Evolutionary conservation across 2,329 filamentous ascomycete genomes (phyloP), one percentile per base, ranked within the genome.

Genomic region (Verticillium nonalfalfae): DNA sequence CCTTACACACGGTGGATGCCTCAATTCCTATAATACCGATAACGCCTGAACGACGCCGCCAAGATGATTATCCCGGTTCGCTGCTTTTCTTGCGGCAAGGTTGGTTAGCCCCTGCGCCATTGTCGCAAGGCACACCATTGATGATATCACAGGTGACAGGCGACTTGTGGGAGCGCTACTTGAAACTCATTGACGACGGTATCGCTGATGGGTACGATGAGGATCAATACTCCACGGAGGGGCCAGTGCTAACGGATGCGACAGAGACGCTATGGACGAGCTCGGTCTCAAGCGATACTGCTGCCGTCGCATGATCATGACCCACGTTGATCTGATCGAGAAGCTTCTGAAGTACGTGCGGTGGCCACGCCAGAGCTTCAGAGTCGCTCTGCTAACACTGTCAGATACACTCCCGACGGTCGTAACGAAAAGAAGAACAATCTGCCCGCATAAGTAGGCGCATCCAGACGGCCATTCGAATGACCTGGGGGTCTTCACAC

Each of bases 301-400:
- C 85, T 99, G 95, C 81, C 91, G 95, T 69, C 90, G 95, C 72
- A 99, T 99, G 95, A 88, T 99, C 76, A 97, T 99, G 90, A 99
- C 95, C 63, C 95, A 99, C 78, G 95, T 99, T 71, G 95, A 99
- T 75, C 83, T 99, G 65, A 97, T 99, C 70, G 95, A 99, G 83
- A 99, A 99, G 80, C 86, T 99, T 58, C 86, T 99, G 67, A 91
- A 94, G 91, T 96, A 88, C 69, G 85, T 60, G 45, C 50, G 11
- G 35, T 50, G 13, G 3, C 1, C 18, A 21, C 7, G 18, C 4
- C 26, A 52, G 21, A 13, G 45, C 45, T 7, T 11, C 11, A 52
- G 26, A 52, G n/a, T 31, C 13, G 11, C 39, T 38, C 39, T 56
- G 57, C 60, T 62, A 15, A 58, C 56, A 7, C 14, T 6, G 18